phyloP scores from a whole-genome alignment of 2,329 filamentous ascomycete genomes.

The Penicillium aurantiogriseum region DNA sequence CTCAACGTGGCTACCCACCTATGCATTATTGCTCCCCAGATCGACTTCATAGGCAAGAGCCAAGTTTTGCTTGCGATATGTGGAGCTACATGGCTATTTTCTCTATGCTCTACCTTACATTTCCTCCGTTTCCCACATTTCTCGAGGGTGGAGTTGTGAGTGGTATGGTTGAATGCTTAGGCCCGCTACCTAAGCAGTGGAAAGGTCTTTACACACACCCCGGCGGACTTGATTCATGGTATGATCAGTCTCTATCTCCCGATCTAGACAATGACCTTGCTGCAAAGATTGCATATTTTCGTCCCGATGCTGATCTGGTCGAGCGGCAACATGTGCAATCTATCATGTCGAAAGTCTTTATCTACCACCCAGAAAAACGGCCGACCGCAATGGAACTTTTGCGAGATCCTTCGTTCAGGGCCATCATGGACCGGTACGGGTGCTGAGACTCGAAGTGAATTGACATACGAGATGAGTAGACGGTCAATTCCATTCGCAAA shows the following conservation, averaged over 20 bases:
- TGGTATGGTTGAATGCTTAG: conserved; percentile 22
- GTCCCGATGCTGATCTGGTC: conserved; percentile 20
- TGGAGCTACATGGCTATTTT: conserved; percentile 36
- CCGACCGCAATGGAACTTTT: conserved; percentile 29
- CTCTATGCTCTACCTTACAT: conserved; percentile 23
- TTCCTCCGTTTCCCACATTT: conserved; percentile 17
- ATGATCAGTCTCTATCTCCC: conserved; percentile 24
- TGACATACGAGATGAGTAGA: no score
- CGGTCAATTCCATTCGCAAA: no score
- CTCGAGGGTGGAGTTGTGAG: conserved; percentile 20
- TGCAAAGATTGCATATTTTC: conserved; percentile 13
- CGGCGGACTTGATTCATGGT: conserved; percentile 26
- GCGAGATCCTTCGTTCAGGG: conserved; percentile 28
- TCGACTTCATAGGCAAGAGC: conserved; percentile 24
- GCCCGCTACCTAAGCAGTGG: conserved; percentile 28
- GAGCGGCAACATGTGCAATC: conserved; percentile 24
- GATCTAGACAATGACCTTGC: conserved; percentile 9
- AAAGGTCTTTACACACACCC: conserved; percentile 20
- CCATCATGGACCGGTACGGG: conserved; percentile 30
- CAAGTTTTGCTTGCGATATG: conserved; percentile 31
- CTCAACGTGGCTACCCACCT: conserved; percentile 16
- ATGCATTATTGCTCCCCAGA: conserved; percentile 28
- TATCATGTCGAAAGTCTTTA: conserved; percentile 27
- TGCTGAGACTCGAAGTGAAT: conserved; percentile 15
- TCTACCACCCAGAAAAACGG: conserved; percentile 25